These are phyloP conservation scores for Pseudogymnoascus sp. DNA, from an alignment of 2,329 filamentous ascomycete genomes.

Conservation along the genomic window DNA sequence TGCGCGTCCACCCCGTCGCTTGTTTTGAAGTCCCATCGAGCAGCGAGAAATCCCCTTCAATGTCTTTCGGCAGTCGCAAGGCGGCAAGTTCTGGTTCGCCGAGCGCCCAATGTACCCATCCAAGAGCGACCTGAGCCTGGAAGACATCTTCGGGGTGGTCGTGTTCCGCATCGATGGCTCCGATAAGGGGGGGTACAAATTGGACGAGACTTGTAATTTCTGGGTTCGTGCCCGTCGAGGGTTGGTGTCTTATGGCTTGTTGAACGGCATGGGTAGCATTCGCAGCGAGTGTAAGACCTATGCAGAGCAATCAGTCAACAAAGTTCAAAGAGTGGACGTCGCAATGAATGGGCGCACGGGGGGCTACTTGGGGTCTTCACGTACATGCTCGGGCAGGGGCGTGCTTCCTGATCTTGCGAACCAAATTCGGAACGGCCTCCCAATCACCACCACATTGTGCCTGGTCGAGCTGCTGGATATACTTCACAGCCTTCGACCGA, in stretches of 20 bases:
- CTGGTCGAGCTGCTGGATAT: conserved; percentile 75
- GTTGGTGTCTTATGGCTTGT: conserved; percentile 38
- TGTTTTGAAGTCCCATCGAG: conserved; percentile 46
- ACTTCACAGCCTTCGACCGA: conserved; percentile 72
- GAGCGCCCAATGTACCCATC: conserved; percentile 76
- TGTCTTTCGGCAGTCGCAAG: conserved; percentile 55
- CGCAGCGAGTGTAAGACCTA: conserved; percentile 65
- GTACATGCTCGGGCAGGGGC: conserved; percentile 78
- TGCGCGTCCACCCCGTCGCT: conserved; percentile 69
- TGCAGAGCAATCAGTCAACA: conserved; percentile 17
- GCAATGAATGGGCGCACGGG: conserved; percentile 19
- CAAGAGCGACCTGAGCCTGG: conserved; percentile 76
- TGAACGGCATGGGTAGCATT: conserved; percentile 62
- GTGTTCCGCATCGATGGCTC: conserved; percentile 54
- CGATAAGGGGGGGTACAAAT: conserved; percentile 38
- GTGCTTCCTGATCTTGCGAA: conserved; percentile 92
- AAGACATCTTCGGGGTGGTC: conserved; percentile 54
- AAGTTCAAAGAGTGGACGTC: conserved; percentile 15
- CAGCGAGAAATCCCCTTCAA: conserved; percentile 49
- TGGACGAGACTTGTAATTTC: conserved; percentile 24
- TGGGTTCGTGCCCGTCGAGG: conserved; percentile 18
- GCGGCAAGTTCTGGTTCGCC: conserved; percentile 61
- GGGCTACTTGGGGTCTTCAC: conserved; percentile 23
- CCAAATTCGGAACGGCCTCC: conserved; percentile 78
- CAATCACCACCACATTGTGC: conserved; percentile 85